Evolutionary conservation across 1,139 yeast species (phyloP).

Genomic region (Suhomyces chickasaworum): DNA sequence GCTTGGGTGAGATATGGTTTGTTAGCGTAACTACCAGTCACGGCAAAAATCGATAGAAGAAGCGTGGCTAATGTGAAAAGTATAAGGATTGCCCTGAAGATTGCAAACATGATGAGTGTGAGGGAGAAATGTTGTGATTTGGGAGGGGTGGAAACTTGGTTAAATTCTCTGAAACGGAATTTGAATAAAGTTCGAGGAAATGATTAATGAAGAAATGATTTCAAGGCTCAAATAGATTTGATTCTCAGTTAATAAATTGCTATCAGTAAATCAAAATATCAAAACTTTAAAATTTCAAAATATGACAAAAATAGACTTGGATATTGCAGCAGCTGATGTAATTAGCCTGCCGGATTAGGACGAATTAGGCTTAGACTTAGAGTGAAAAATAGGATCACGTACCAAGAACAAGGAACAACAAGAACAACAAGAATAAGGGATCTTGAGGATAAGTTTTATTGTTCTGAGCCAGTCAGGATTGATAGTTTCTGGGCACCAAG

Average conservation of each 20-base stretch:
- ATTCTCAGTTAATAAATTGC: no score
- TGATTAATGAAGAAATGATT: no score
- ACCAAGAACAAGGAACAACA: no score
- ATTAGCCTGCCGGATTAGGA: neutral
- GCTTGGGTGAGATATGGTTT: conserved; percentile 37
- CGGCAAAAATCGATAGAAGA: conserved; percentile 40
- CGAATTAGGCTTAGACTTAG: neutral
- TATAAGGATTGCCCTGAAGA: conserved; percentile 39
- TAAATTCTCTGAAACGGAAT: neutral
- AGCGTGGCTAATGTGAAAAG: conserved; percentile 38
- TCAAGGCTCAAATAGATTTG: neutral
- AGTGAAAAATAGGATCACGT: neutral
- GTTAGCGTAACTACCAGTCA: conserved; percentile 46
- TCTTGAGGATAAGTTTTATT: no score
- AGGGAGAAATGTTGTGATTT: no score
- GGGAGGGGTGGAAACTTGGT: neutral
- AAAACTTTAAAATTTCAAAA: no score
- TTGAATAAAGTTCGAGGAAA: no score
- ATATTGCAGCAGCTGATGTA: neutral
- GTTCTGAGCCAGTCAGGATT: neutral
- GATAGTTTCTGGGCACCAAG: no score
- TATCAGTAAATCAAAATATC: neutral
- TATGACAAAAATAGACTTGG: neutral
- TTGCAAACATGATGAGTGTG: conserved; percentile 28
- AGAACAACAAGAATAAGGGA: no score